Conservation (phyloP, 2,329 filamentous ascomycete genomes). For the Botryotinia calthae region DNA sequence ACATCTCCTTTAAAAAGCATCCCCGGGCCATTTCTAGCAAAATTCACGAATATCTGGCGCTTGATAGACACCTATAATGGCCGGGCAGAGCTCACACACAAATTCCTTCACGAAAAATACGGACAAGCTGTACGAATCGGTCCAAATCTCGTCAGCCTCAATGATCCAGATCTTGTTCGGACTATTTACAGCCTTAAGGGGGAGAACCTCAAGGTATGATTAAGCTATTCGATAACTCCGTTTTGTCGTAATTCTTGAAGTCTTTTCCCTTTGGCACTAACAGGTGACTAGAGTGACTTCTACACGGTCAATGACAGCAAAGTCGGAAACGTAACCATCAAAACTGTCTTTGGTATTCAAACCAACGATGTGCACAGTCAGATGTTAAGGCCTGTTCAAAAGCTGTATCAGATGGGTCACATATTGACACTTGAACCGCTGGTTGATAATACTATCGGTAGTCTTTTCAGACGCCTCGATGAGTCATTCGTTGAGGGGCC, state of each 20-base stretch:
- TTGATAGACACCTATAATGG: slow-evolving; percentile 28
- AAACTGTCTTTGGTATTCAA: slow-evolving; percentile 30
- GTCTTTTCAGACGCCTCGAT: slow-evolving; percentile 39
- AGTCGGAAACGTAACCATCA: slow-evolving; percentile 23
- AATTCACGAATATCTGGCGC: slow-evolving; percentile 35
- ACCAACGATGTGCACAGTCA: slow-evolving; percentile 27
- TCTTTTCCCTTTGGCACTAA: background rate
- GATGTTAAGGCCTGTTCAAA: slow-evolving; percentile 31
- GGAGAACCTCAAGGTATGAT: slow-evolving; percentile 28
- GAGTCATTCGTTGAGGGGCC: slow-evolving; percentile 36
- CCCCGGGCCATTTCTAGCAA: slow-evolving; percentile 35
- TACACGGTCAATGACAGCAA: slow-evolving; percentile 32
- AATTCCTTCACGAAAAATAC: slow-evolving; percentile 29
- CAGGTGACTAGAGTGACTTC: slow-evolving; percentile 24
- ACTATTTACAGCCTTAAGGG: slow-evolving; percentile 26
- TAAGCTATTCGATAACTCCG: too few relatives aligned
- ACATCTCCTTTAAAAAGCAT: slow-evolving; percentile 26
- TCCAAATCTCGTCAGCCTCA: slow-evolving; percentile 34
- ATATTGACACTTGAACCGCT: slow-evolving; percentile 33
- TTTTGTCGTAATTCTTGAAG: background rate
- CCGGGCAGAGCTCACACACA: slow-evolving; percentile 24
- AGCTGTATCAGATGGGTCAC: slow-evolving; percentile 33
- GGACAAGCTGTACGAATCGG: slow-evolving; percentile 32
- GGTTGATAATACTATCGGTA: slow-evolving; percentile 37
- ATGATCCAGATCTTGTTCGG: slow-evolving; percentile 27